Percentiles rank a stretch among this genome's conserved stretches.
These are phyloP conservation scores for Ceratocystis cubensis DNA, from an alignment of 2,329 filamentous ascomycete species.

Conservation along the genomic window DNA sequence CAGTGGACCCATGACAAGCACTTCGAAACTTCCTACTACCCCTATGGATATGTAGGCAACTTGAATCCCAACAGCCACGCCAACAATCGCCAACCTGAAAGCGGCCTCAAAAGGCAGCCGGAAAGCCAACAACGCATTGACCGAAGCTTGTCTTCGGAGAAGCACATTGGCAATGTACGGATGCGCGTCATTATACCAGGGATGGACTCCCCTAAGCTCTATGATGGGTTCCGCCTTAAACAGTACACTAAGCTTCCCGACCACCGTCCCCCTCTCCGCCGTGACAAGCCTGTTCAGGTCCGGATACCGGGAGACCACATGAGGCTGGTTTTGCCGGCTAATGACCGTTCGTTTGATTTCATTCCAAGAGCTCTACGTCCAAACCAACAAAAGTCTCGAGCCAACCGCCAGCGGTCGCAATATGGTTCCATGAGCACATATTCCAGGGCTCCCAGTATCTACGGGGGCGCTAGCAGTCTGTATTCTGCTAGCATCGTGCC, in stretches of 20 bases:
- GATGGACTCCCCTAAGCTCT: conserved; percentile 58
- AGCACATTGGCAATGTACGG: conserved; percentile 70
- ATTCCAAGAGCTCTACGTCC: conserved; percentile 88
- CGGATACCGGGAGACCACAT: conserved; percentile 69
- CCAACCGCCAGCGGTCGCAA: conserved; percentile 55
- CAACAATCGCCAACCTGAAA: not conserved
- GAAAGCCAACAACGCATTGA: conserved; percentile 55
- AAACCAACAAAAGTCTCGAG: conserved; percentile 67
- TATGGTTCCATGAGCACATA: conserved; percentile 54
- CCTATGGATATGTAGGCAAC: conserved; percentile 28
- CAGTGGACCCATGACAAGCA: conserved; percentile 95
- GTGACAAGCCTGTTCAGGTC: conserved; percentile 92
- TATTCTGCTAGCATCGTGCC: conserved; percentile 82
- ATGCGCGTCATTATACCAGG: conserved; percentile 69
- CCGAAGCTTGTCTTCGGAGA: conserved; percentile 69
- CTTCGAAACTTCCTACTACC: conserved; percentile 36
- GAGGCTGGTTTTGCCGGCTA: conserved; percentile 81
- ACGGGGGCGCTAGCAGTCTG: conserved; percentile 56
- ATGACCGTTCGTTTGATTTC: conserved; percentile 91
- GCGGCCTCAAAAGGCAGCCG: conserved; percentile 42
- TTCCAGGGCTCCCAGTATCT: conserved; percentile 74
- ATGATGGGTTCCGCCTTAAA: conserved; percentile 67
- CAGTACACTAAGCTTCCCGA: conserved; percentile 91
- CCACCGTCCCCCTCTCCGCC: conserved; percentile 81
- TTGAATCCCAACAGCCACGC: not conserved